Conservation (phyloP, 1,284 basidiomycete species). For the Neonothopanus nambi region DNA sequence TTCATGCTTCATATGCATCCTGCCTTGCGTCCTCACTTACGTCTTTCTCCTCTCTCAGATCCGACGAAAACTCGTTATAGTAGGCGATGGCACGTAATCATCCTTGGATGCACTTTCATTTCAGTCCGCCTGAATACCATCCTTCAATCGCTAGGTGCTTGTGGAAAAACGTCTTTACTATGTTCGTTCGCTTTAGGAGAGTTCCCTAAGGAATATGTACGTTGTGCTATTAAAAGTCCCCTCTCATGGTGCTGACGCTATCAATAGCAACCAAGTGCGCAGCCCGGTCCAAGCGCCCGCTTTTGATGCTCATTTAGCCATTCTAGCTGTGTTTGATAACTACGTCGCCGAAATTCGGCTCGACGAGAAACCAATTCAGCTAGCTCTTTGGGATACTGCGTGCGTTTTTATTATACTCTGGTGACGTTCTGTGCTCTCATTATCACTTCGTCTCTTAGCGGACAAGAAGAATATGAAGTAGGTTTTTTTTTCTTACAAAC, state of each 20-base stretch:
- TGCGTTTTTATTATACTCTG: slow-evolving; percentile 44
- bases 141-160: slow-evolving; percentile 57
- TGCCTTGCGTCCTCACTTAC: slow-evolving; percentile 19
- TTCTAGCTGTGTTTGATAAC: slow-evolving; percentile 91
- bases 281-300: slow-evolving; percentile 14
- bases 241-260: slow-evolving; percentile 16
- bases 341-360: slow-evolving; percentile 97
- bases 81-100: slow-evolving; percentile 79
- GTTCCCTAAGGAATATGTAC: slow-evolving; percentile 95
- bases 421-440: slow-evolving; percentile 15
- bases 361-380: slow-evolving; percentile 95
- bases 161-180: slow-evolving; percentile 82
- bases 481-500: slow-evolving; percentile 25
- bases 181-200: slow-evolving; percentile 94
- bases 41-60: slow-evolving; percentile 48
- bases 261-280: slow-evolving; percentile 58
- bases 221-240: slow-evolving; percentile 31
- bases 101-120: slow-evolving; percentile 20
- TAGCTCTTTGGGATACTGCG: slow-evolving; percentile 98
- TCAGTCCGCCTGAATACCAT: slow-evolving; percentile 17
- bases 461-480: slow-evolving; percentile 94
- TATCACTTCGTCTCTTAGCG: slow-evolving; percentile 49
- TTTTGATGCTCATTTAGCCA: slow-evolving; percentile 22
- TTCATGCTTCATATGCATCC: slow-evolving; percentile 4
- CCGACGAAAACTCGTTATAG: slow-evolving; percentile 89